Evolutionary conservation across 345 rosid species (phyloP), one percentile per base, ranked within the genome.

Genomic region (Aurinia saxatilis): DNA sequence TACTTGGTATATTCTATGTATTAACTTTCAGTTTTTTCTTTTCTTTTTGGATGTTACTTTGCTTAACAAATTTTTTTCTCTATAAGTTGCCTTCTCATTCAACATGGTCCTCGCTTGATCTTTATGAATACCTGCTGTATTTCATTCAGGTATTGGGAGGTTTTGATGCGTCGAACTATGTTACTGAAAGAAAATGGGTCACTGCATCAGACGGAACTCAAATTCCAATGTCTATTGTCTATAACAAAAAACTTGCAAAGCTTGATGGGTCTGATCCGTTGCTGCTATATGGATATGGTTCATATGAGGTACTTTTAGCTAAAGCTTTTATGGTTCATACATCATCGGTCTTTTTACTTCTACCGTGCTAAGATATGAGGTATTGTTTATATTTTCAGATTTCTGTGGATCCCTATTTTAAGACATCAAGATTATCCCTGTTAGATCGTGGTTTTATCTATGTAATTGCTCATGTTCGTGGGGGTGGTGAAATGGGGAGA

Each of bases 401-500:
- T 6, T 81, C 85, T 4, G 41, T 77, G 23, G 99, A 93, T 75
- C 90, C 99, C 6, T 25, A 50, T 66, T 93, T 93, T 78, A 82
- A 75, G 68, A 66, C 82, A 16, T 78, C 96, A 56, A 88, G 90
- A 73, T 66, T 93, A 30, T 87, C 99, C 66, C 57, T 93, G 35
- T 77, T 90, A 70, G 97, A 90, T 77, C 93, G 99, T 50, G 97
- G 99, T 50, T 85, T 93, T 60, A 76, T 87, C 23, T 90, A 7
- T 74, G 96, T 80, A 25, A 84, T 90, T 15, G 97, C 99, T 66
- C 98, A 92, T 62, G 65, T 92, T 71, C 97, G 99, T 50, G 97
- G 99, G 6, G 99, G 99, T 61, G 97, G 96, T 57, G 99, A 90
- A 78, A 84, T 93, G 90, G 97, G 99, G 65, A 87, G 99, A 71